These are phyloP conservation scores for Candida mesenterica DNA, from an alignment of 1,139 yeast genomes.

Conservation along the genomic window DNA sequence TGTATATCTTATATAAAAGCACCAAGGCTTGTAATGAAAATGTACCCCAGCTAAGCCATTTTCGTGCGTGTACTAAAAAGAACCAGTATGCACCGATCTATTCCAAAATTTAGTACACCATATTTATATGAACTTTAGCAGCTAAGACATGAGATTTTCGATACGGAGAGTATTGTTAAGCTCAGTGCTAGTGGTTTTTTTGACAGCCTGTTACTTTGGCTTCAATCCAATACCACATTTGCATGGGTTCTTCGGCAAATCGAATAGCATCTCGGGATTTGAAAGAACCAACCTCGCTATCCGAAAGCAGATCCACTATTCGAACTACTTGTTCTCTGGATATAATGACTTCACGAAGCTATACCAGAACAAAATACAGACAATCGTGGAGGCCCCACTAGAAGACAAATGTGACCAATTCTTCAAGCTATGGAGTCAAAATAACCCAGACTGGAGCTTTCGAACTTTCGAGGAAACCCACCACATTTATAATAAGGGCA, in stretches of 20 bases:
- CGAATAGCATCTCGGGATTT: not conserved
- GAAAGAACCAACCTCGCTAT: slow-evolving; percentile 16
- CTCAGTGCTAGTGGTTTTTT: slow-evolving; percentile 2
- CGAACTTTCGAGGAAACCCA: slow-evolving; percentile 14
- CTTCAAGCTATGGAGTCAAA: slow-evolving; percentile 23
- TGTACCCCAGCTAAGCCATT: no score
- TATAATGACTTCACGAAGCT: slow-evolving; percentile 21
- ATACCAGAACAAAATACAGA: slow-evolving; percentile 13
- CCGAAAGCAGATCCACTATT: slow-evolving; percentile 26
- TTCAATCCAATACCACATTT: no score
- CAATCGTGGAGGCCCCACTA: slow-evolving; percentile 17
- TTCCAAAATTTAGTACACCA: not conserved
- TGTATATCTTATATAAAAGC: no score
- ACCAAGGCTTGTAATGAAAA: no score
- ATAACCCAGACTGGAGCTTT: slow-evolving; percentile 28
- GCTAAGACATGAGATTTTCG: slow-evolving; percentile 12
- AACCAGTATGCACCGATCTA: not conserved
- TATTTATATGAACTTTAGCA: not conserved
- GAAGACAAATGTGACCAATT: slow-evolving; percentile 29
- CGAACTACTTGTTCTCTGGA: slow-evolving; percentile 29
- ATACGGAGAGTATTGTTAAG: slow-evolving; percentile 8
- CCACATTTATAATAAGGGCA: slow-evolving; percentile 28
- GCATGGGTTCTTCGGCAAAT: not conserved
- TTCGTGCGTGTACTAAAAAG: not conserved
- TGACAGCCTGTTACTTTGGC: no score